Conservation (phyloP, 1,284 basidiomycete species). For the Malassezia arunalokei region DNA sequence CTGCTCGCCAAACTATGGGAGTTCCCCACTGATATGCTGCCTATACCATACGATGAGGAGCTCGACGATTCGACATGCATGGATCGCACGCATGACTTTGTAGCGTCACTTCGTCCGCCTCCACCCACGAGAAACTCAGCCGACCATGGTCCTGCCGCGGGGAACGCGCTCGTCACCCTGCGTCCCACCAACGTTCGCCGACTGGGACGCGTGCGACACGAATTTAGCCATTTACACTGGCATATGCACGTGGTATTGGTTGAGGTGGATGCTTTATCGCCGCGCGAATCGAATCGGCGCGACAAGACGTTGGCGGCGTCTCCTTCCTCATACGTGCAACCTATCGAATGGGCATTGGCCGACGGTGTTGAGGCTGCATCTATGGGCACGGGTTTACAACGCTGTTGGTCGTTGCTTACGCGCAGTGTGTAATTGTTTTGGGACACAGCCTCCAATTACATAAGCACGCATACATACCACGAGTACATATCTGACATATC, state of each 20-base stretch:
- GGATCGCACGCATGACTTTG: background rate
- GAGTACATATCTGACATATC: no score
- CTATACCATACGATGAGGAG: background rate
- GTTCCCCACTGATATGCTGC: conserved; percentile 23
- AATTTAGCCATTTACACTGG: conserved; percentile 14
- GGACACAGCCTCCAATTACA: no score
- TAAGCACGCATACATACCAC: no score
- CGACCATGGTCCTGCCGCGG: background rate
- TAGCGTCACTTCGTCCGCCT: background rate
- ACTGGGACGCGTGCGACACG: conserved; percentile 5
- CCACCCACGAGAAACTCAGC: background rate
- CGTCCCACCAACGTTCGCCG: background rate
- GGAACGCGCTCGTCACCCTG: background rate
- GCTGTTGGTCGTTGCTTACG: conserved; percentile 8
- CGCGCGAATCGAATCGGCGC: background rate
- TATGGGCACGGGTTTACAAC: conserved; percentile 13
- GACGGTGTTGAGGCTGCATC: background rate
- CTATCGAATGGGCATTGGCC: background rate
- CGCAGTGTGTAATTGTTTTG: background rate
- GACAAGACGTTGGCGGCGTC: no score
- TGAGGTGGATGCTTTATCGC: background rate
- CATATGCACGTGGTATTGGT: conserved; percentile 8
- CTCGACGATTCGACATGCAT: background rate
- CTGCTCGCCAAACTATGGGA: conserved; percentile 39
- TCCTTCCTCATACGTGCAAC: no score